Base-by-base conservation (phyloP, 148 eudicot genomes). In the Dysphania ambrosioides region DNA sequence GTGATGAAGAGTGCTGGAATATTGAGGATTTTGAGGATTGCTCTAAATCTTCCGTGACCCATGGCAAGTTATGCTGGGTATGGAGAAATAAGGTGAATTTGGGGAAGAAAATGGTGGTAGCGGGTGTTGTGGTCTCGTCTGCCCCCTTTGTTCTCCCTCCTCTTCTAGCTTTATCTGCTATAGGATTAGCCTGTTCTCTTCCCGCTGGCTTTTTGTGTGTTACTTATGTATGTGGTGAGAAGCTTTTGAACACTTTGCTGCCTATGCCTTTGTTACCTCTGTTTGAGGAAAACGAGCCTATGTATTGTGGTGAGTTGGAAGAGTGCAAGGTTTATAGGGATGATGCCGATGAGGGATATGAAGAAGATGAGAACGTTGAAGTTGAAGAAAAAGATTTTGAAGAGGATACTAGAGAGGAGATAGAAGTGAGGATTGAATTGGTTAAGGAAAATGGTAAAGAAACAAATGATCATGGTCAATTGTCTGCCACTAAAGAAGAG, bases 141-240 rank as follows among this genome's bases (percentile, higher is more conserved):
- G 87, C 83, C 24, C 88, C 98, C 0, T 62, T 93, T 35, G 78
- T 91, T 77, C 85, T 93, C 72, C 98, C 97, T 74, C 87, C 92
- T 0, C 80, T 91, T 53, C 79, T 93, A 15, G 89, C 83, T 29
- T 53, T 88, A 69, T 85, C 94, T 13, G 87, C 90, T 18, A 72
- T 93, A 27, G 98, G 92, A 23, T 49, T 91, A 18, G 92, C 82
- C 2, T 71, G 87, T 35, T 85, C 88, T 6, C 53, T 91, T 35
- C 97, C 98, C 15, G 86, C 79, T 26, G 92, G 97, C 42, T 24
- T 91, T 65, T 77, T 82, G 18, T 68, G 77, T 29, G 90, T 77
- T 5, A 80, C 87, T 29, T 93, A 88, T 85, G 91, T 84, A 38
- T 87, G 86, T 72, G 88, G 90, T 8, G 84, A 88, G 71, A 89